Percentiles rank a stretch among this genome's conserved stretches.
Conservation (phyloP, 2,329 filamentous ascomycete species). For the Colletotrichum eleusines region DNA sequence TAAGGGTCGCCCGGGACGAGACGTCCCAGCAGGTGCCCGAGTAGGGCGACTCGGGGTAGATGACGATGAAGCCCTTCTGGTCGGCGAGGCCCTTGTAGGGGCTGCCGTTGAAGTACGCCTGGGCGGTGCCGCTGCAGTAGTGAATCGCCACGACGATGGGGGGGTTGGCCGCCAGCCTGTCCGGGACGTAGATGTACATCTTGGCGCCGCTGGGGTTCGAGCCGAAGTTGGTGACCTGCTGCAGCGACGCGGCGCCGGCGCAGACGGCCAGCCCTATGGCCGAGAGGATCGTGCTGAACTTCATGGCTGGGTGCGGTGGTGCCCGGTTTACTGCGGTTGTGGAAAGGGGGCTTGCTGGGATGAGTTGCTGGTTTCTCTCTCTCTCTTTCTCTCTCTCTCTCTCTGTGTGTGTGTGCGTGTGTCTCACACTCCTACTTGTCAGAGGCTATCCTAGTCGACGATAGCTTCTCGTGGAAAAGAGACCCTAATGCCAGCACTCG, state of each 20-base stretch:
- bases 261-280: slow-evolving; percentile 42
- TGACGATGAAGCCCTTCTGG: slow-evolving; percentile 66
- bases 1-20: slow-evolving; percentile 61
- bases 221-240: slow-evolving; percentile 48
- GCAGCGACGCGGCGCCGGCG: slow-evolving; percentile 44
- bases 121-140: slow-evolving; percentile 67
- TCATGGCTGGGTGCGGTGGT: slow-evolving; percentile 25
- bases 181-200: slow-evolving; percentile 50
- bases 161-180: slow-evolving; percentile 54
- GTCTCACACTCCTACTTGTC: too few species aligned
- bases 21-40: slow-evolving; percentile 70
- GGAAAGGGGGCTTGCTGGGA: neutral
- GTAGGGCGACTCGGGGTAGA: slow-evolving; percentile 59
- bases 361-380: too few species aligned
- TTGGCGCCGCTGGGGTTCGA: slow-evolving; percentile 46
- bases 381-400: too few species aligned
- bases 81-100: slow-evolving; percentile 67
- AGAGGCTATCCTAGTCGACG: neutral
- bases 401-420: too few species aligned
- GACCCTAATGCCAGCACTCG: neutral
- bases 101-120: slow-evolving; percentile 62
- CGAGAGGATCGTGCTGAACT: slow-evolving; percentile 36
- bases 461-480: neutral
- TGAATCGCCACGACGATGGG: slow-evolving; percentile 66
- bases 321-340: neutral